These are phyloP conservation scores for Coniophora puteana DNA, from an alignment of 1,284 basidiomycete species.

Conservation along the genomic window DNA sequence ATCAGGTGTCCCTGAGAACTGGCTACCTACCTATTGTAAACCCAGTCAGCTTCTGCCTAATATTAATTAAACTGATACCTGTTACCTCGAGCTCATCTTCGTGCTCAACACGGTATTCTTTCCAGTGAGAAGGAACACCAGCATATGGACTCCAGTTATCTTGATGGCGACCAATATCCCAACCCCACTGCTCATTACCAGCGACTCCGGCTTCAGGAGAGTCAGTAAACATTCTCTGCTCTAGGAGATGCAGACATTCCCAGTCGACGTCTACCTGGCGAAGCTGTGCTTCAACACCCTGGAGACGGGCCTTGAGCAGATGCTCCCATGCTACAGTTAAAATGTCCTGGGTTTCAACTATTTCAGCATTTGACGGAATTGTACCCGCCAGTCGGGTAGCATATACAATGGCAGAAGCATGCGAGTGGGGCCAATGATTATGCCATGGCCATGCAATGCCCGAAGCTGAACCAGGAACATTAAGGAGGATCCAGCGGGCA, in stretches of 20 bases:
- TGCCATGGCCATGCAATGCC: background rate
- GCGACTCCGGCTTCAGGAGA: slow-evolving; percentile 13
- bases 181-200: slow-evolving; percentile 20
- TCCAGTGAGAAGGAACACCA: no score
- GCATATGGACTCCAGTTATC: background rate
- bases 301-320: no score
- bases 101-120: no score
- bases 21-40: no score
- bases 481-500: slow-evolving; percentile 1
- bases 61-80: no score
- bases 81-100: no score
- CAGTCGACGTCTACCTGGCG: slow-evolving; percentile 14
- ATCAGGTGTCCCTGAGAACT: no score
- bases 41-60: no score
- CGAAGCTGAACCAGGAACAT: background rate
- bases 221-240: slow-evolving; percentile 15
- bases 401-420: background rate
- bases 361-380: no score
- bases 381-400: background rate
- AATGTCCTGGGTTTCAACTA: no score
- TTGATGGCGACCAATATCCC: slow-evolving; percentile 16
- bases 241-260: slow-evolving; percentile 12
- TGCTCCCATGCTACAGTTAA: background rate
- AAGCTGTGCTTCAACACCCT: no score
- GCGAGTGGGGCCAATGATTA: background rate